Evolutionary conservation across 2,329 filamentous ascomycete genomes (phyloP), one percentile per base, ranked within the genome.

Genomic region (Ramichloridium luteum): DNA sequence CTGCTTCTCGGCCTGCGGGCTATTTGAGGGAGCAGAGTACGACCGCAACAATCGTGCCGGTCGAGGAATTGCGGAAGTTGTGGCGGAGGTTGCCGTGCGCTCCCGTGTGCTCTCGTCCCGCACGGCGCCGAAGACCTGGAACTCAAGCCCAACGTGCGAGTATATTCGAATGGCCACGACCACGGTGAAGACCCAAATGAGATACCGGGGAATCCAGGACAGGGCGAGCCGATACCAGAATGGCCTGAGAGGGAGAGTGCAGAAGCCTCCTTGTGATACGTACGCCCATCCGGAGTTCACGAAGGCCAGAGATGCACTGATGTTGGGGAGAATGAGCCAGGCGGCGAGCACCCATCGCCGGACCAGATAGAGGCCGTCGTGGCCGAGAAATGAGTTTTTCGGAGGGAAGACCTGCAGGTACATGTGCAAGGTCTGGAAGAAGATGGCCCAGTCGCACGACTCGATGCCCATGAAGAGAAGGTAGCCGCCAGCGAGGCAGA

Each of bases 371-470:
- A 88, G 63, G 0, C 80, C 80, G 27, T 74, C 71, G 37, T 70
- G 62, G 2, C 70, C 66, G 12, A 54, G 28, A 36, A 49, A 27
- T 25, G 47, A 47, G 2, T 49, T 49, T n/a, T n/a, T 8, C 0
- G 74, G 72, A 13, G 68, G 66, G 43, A 84, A 75, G 31, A 88
- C 77, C 53, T 79, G 80, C 8, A 84, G 57, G 3, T 71, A 72
- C 30, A 77, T 79, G 50, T 88, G 81, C 6, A 83, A 49, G 12
- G 80, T 76, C 46, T 88, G 82, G 35, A 82, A 65, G 10, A 84
- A 62, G 11, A 83, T 74, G 6, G 78, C 71, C 34, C 79, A 65
- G 47, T 88, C 80, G 28, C 50, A 54, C 13, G 43, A 31, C 32
- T 46, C 43, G 10, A 50, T 28, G 5, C 47, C 46, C 11, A 43